Evolutionary conservation across 2,329 filamentous ascomycete species (phyloP), one percentile per base, ranked within the genome.

Genomic region (Fusarium newnesense): DNA sequence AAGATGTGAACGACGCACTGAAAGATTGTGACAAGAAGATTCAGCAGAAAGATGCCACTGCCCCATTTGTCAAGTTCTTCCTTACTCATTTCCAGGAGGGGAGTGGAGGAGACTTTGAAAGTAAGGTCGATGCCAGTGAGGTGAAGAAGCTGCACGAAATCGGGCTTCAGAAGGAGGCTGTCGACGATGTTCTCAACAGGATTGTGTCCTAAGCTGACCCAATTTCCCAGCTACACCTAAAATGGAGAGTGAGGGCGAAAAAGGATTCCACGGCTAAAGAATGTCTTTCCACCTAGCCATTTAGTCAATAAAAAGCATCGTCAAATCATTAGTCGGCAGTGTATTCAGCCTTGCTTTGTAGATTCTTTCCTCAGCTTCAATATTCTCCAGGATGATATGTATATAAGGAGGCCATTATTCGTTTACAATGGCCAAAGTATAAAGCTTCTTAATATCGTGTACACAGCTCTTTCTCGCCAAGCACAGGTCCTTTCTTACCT

Each of bases 41-140:
- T 18, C n/a, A 49, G 15, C 34, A 68, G 21, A 37, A 39, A 9
- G 62, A 73, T 21, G 21, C 4, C 4, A 32, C 39, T 7, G 62
- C 62, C 40, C 28, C 50, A 11, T 68, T 54, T 28, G 19, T 50
- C 7, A 73, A 73, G 50, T 73, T 73, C 26, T 59, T 73, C 16
- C 21, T 70, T 15, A 73, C 43, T 4, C 59, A 73, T 60, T 71
- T 70, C 19, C 16, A 56, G 21, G 34, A 64, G n/a, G 56, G 26
- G 5, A 16, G 32, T 15, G 56, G 62, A 28, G 67, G 37, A 1
- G 50, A 73, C 10, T 57, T 73, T 28, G 21, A 60, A n/a, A 10
- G n/a, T n/a, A 70, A 68, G 50, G 43, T 70, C 15, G 54, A 61
- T 36, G 5, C 21, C 7, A 42, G 10, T 16, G 47, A 62, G 12